Base-by-base conservation (phyloP, 1,284 basidiomycete genomes). In the Ustilago shanxiensis region DNA sequence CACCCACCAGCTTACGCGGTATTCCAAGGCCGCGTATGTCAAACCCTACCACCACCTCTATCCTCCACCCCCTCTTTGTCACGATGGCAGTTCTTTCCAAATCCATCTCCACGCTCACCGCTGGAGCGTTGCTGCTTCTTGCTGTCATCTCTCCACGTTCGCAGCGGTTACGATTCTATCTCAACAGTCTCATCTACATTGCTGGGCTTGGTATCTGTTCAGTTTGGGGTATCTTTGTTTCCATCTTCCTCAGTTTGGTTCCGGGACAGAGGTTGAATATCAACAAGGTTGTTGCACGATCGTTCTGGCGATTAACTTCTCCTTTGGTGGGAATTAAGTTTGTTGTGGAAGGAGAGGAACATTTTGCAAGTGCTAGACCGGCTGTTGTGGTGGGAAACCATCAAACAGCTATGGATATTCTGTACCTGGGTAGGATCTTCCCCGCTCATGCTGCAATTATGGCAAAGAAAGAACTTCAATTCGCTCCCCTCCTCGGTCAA, bases 391-490 rank as follows among this genome's bases (percentile, higher is more conserved):
- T 98, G 71, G 91, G 91, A 10, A 99, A 99, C 86, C 97, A 99
- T 86, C 97, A 98, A 88, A 84, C 77, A 2, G 61, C 70, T 2
- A 77, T 86, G 54, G 86, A 86, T 62, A 86, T 86, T 41, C 56
- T 86, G n/a, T 86, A 92, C 81, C 88, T 99, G 60, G 95, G 93
- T 66, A 90, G 94, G 72, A 90, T 95, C 79, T 93, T 98, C 88
- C 96, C 95, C 13, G 90, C 89, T 72, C 89, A 90, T 72, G 90
- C 93, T 7, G 90, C 92, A 24, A 96, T 99, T 84, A 95, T 96
- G 91, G 92, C 95, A 20, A 99, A 99, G 89, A 92, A 93, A 83
- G 93, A 95, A 69, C 88, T 99, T 33, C 91, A 93, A 81, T 96
- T 90, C 89, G 88, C 90, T 0, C 97, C 97, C 0, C 73, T 92